Percentiles rank a stretch among this genome's conserved stretches.
phyloP scores from a whole-genome alignment of 83 land plant genomes.

The Isoetes engelmannii region DNA sequence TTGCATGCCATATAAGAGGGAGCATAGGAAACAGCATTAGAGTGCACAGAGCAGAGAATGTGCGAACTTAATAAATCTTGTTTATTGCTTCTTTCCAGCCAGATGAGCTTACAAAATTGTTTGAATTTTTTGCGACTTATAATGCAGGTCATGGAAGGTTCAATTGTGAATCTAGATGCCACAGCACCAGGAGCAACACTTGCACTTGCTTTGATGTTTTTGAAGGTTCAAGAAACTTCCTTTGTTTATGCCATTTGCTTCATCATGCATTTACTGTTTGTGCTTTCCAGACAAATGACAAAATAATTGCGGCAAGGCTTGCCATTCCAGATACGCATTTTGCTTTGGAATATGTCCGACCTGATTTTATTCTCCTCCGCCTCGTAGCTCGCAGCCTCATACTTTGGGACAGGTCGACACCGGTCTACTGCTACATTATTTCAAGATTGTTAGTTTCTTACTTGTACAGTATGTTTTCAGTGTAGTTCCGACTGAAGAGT shows the following conservation, averaged over 20 bases:
- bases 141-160: conserved; percentile 74
- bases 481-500: conserved; percentile 55
- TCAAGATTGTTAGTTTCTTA: not conserved
- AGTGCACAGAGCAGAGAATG: not conserved
- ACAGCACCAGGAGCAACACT: conserved; percentile 98
- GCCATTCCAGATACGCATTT: conserved; percentile 78
- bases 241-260: not conserved
- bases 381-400: conserved; percentile 88
- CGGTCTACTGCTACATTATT: no score
- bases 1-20: no score
- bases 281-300: conserved; percentile 68
- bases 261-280: not conserved
- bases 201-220: conserved; percentile 79
- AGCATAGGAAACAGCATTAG: no score
- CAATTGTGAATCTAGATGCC: conserved; percentile 76
- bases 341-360: conserved; percentile 93
- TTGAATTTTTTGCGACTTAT: not conserved
- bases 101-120: no score
- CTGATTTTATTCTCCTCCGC: conserved; percentile 91
- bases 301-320: conserved; percentile 67
- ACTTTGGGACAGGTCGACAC: conserved; percentile 75
- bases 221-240: conserved; percentile 51
- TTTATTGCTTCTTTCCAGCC: not conserved
- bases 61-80: not conserved
- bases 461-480: conserved; percentile 17